These are phyloP conservation scores for Gonium pectorale DNA, from an alignment of 139 green algal genomes.

Conservation along the genomic window DNA sequence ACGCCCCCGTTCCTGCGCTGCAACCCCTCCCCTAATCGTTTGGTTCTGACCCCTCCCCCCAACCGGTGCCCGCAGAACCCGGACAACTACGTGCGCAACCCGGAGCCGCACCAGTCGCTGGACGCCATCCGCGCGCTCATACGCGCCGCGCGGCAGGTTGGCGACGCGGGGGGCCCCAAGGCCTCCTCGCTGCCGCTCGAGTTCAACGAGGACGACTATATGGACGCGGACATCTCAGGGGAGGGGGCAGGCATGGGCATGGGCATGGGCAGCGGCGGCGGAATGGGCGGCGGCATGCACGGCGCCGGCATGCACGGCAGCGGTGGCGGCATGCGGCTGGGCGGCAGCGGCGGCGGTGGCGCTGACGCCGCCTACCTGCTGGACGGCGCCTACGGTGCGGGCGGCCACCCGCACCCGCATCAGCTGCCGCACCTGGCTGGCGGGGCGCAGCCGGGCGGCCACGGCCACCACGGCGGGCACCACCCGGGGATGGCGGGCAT, in stretches of 20 bases:
- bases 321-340: neutral
- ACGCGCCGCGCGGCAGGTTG: constrained; percentile 24
- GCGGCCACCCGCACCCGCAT: neutral
- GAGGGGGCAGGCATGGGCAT: neutral
- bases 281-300: constrained; percentile 1
- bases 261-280: neutral
- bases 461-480: neutral
- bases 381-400: constrained; percentile 12
- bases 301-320: neutral
- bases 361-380: constrained; percentile 1
- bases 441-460: too few species aligned
- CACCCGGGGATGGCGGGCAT: neutral
- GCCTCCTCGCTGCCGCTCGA: constrained; percentile 14
- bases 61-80: constrained; percentile 1
- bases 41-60: too few species aligned
- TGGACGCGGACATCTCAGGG: constrained; percentile 6
- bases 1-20: too few species aligned
- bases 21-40: too few species aligned
- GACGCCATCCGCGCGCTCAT: constrained; percentile 69
- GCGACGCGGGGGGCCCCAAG: neutral
- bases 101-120: constrained; percentile 59
- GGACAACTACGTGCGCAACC: constrained; percentile 10
- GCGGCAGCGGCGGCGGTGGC: neutral
- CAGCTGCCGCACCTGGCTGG: too few species aligned
- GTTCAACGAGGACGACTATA: constrained; percentile 43